phyloP scores from a whole-genome alignment of 1,284 basidiomycete genomes.

The Microbotryomycetes sp. region DNA sequence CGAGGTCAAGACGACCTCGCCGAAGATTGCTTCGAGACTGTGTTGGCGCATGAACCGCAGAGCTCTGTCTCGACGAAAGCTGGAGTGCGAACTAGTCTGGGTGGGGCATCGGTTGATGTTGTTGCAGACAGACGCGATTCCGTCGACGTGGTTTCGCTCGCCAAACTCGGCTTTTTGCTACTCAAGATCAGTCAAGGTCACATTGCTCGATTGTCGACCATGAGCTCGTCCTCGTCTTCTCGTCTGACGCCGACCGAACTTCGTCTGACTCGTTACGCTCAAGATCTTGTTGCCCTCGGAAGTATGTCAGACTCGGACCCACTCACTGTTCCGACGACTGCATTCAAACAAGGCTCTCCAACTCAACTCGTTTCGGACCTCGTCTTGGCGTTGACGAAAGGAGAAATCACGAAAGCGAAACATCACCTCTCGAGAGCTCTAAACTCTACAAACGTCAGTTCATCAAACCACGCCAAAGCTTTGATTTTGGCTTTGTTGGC shows the following conservation, averaged over 20 bases:
- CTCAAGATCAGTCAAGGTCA: slow-evolving; percentile 1
- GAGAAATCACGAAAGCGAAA: slow-evolving; percentile 7
- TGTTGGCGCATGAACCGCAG: background rate
- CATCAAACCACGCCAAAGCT: slow-evolving; percentile 5
- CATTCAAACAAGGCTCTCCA: background rate
- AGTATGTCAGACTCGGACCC: background rate
- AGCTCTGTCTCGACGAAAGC: background rate
- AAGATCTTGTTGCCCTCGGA: background rate
- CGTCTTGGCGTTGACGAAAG: background rate
- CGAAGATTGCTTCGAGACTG: slow-evolving; percentile 1
- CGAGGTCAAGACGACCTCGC: background rate
- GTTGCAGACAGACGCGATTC: background rate
- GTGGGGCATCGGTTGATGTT: background rate
- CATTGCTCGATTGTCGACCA: background rate
- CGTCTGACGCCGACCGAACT: background rate
- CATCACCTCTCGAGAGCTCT: slow-evolving; percentile 3
- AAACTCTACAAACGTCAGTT: background rate
- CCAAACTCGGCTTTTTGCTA: background rate
- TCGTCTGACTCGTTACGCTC: background rate
- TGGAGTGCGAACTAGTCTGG: background rate
- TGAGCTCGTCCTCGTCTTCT: background rate
- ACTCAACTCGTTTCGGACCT: slow-evolving; percentile 1
- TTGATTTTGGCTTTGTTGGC: slow-evolving; percentile 4
- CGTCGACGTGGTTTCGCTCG: background rate
- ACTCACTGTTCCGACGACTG: background rate